A percentile compares a stretch with the other conserved stretches of the same genome.
Conservation (phyloP, 2,329 filamentous ascomycete species). For the Rhinocladiella similis region DNA sequence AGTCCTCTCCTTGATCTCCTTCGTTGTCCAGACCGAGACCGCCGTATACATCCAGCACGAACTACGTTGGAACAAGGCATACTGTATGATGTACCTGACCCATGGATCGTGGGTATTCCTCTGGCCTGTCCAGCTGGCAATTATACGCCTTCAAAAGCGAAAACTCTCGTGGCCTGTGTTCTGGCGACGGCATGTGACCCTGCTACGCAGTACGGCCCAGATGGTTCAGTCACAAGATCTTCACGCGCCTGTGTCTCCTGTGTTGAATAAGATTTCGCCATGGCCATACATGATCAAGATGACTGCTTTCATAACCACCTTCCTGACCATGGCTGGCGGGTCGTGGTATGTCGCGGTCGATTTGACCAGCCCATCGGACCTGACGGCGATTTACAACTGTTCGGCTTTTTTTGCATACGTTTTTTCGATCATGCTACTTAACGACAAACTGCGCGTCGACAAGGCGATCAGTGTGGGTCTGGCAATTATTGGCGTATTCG, state of each 20-base stretch:
- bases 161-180: constrained; percentile 79
- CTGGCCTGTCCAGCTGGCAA: constrained; percentile 80
- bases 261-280: constrained; percentile 47
- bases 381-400: constrained; percentile 99
- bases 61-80: constrained; percentile 95
- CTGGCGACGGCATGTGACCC: constrained; percentile 71
- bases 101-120: constrained; percentile 91
- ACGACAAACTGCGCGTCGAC: constrained; percentile 78
- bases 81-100: constrained; percentile 96
- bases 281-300: constrained; percentile 74
- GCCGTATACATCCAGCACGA: constrained; percentile 93
- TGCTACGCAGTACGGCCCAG: constrained; percentile 67
- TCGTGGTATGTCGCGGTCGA: constrained; percentile 96
- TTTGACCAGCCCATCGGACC: constrained; percentile 85
- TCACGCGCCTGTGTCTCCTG: constrained; percentile 50
- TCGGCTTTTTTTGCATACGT: constrained; percentile 98
- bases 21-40: constrained; percentile 93
- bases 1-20: constrained; percentile 77
- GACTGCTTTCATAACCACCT: constrained; percentile 78
- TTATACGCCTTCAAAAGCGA: constrained; percentile 77
- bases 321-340: constrained; percentile 84
- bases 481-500: constrained; percentile 83
- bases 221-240: constrained; percentile 84
- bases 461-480: constrained; percentile 85
- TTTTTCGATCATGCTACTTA: constrained; percentile 86